These are phyloP conservation scores for Mucor piriformis DNA, from an alignment of 371 early-diverging fungal genomes.

Conservation along the genomic window DNA sequence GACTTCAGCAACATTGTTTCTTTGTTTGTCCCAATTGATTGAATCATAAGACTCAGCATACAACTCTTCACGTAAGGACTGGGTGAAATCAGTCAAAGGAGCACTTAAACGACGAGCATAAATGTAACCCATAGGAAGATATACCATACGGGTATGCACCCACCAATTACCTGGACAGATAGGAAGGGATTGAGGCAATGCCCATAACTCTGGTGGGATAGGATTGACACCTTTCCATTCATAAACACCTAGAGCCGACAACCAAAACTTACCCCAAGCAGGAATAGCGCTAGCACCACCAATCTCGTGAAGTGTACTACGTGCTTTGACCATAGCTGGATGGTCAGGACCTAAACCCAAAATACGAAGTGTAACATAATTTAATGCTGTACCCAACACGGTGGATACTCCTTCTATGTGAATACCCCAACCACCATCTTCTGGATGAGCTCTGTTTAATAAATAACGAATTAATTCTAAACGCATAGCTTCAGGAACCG, in stretches of 20 bases:
- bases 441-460: constrained; percentile 74
- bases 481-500: constrained; percentile 60
- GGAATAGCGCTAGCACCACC: constrained; percentile 87
- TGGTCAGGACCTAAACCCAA: constrained; percentile 89
- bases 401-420: constrained; percentile 94
- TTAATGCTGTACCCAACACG: constrained; percentile 93
- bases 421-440: constrained; percentile 97
- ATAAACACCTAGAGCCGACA: constrained; percentile 87
- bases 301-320: constrained; percentile 79
- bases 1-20: constrained; percentile 80
- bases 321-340: constrained; percentile 84
- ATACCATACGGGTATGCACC: constrained; percentile 90
- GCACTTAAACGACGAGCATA: constrained; percentile 75
- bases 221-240: constrained; percentile 97
- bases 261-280: constrained; percentile 98
- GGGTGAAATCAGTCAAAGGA: constrained; percentile 69
- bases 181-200: constrained; percentile 85
- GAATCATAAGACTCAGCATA: constrained; percentile 81
- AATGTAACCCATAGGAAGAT: constrained; percentile 93
- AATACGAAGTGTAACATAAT: constrained; percentile 90
- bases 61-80: constrained; percentile 82
- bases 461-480: constrained; percentile 91
- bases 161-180: constrained; percentile 92
- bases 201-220: constrained; percentile 93
- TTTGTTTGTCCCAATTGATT: constrained; percentile 82